Conservation (phyloP, 2,329 filamentous ascomycete genomes). For the Delphinella strobiligena region DNA sequence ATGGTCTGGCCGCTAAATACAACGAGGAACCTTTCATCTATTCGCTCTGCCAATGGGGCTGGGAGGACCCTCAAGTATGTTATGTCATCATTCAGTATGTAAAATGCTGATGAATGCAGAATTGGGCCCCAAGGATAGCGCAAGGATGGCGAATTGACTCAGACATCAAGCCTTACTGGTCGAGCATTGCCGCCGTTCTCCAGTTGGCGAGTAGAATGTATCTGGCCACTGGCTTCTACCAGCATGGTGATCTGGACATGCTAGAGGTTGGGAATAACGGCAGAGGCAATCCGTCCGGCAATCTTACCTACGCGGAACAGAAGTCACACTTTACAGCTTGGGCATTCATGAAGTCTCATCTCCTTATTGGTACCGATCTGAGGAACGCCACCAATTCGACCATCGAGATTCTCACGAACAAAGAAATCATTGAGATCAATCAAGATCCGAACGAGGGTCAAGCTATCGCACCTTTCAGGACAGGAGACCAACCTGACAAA, state of each 20-base stretch:
- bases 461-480: constrained; percentile 13
- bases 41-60: constrained; percentile 14
- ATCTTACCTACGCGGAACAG: constrained; percentile 13
- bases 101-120: background rate
- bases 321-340: constrained; percentile 14
- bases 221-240: constrained; percentile 12
- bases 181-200: constrained; percentile 15
- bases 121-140: constrained; percentile 10
- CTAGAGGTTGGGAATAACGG: constrained; percentile 16
- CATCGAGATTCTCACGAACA: constrained; percentile 14
- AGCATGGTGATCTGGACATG: constrained; percentile 15
- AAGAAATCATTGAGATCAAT: constrained; percentile 16
- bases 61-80: constrained; percentile 10
- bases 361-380: constrained; percentile 15
- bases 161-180: constrained; percentile 17
- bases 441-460: constrained; percentile 16
- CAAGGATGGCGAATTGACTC: constrained; percentile 13
- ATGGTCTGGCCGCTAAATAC: constrained; percentile 9
- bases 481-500: constrained; percentile 13
- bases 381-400: constrained; percentile 13
- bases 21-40: constrained; percentile 10
- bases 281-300: constrained; percentile 16
- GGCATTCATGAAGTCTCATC: constrained; percentile 14
- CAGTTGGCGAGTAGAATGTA: constrained; percentile 15
- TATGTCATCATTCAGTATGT: background rate